Conservation (phyloP, 306 rosid species). For the Malus sieversii region DNA sequence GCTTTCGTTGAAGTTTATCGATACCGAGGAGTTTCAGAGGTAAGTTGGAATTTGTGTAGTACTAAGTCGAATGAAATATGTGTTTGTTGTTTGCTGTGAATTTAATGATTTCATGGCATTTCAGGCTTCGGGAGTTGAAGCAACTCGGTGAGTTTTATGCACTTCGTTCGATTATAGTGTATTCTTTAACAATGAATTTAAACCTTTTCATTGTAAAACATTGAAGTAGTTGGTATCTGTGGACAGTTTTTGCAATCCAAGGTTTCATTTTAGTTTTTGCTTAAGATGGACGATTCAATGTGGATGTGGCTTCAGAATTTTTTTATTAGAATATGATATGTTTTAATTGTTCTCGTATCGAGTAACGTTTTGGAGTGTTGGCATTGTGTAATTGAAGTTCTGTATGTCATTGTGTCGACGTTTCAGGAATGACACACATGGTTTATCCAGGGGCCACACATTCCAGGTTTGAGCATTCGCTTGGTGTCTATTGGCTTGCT, state of each 20-base stretch:
- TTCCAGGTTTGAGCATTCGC: slow-evolving; percentile 92
- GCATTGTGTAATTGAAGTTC: background rate
- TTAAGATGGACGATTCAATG: background rate
- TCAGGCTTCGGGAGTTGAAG: slow-evolving; percentile 94
- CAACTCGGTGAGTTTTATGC: slow-evolving; percentile 68
- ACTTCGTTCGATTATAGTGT: background rate
- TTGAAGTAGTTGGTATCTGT: background rate
- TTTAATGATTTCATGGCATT: background rate
- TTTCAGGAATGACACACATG: slow-evolving; percentile 67
- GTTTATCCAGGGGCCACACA: slow-evolving; percentile 94
- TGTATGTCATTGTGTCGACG: background rate
- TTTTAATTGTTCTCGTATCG: background rate
- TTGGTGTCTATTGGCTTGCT: slow-evolving; percentile 93
- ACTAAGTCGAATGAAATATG: background rate
- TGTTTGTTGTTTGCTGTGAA: background rate
- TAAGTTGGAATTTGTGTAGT: slow-evolving; percentile 27
- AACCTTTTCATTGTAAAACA: background rate
- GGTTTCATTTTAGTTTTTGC: background rate
- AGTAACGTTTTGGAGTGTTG: background rate
- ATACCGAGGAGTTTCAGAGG: slow-evolving; percentile 94
- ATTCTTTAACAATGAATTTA: background rate
- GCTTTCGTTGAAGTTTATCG: slow-evolving; percentile 84
- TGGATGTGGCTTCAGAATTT: background rate
- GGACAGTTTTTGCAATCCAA: background rate
- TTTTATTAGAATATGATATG: background rate